These are phyloP conservation scores for Lentinula guzmanii DNA, from an alignment of 768 basidiomycete species.

Conservation along the genomic window DNA sequence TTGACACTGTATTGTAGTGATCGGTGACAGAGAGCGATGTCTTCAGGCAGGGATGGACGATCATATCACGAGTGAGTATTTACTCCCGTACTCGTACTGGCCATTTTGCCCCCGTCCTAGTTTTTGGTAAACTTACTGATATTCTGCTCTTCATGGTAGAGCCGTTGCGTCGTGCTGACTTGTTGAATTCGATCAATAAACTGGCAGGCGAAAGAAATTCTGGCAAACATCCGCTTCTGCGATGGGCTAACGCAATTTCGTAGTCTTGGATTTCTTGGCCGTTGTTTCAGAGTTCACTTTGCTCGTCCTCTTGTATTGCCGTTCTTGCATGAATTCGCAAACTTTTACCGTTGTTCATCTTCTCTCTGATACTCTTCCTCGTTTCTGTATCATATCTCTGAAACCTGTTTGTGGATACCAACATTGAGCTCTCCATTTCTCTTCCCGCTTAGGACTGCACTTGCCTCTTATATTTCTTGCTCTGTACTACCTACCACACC, in stretches of 20 bases:
- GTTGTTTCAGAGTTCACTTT: not conserved
- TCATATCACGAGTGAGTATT: constrained; percentile 23
- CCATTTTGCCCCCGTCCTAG: not conserved
- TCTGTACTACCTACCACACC: too few relatives aligned
- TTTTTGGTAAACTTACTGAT: constrained; percentile 27
- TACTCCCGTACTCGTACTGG: not conserved
- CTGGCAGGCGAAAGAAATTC: constrained; percentile 60
- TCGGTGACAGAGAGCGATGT: constrained; percentile 76
- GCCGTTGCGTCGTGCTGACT: constrained; percentile 72
- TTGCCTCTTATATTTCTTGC: too few relatives aligned
- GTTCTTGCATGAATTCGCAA: too few relatives aligned
- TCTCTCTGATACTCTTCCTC: too few relatives aligned
- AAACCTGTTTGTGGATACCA: too few relatives aligned
- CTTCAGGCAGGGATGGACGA: constrained; percentile 67
- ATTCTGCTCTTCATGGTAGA: constrained; percentile 64
- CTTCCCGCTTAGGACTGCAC: too few relatives aligned
- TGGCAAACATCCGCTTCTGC: constrained; percentile 27
- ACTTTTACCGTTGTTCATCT: too few relatives aligned
- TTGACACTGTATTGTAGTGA: constrained; percentile 49
- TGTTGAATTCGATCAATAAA: constrained; percentile 77
- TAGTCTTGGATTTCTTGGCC: not conserved
- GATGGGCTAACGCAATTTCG: not conserved
- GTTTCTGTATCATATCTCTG: too few relatives aligned
- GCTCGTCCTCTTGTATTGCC: too few relatives aligned
- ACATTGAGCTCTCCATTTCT: too few relatives aligned